Evolutionary conservation across 2,329 filamentous ascomycete species (phyloP).

Genomic region (Amesomyces nigricolor): DNA sequence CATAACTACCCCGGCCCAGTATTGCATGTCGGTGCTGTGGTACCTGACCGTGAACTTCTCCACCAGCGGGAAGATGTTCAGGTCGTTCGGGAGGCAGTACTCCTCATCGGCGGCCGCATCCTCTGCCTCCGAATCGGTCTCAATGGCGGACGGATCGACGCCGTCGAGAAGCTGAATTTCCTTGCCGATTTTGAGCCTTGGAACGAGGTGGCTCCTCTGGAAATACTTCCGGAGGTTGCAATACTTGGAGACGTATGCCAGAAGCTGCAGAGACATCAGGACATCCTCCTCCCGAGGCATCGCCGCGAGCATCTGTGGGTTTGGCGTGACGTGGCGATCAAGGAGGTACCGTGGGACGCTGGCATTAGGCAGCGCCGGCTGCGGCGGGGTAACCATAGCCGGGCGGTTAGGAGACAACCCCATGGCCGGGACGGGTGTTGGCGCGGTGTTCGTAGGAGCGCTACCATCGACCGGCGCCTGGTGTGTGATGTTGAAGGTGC

Average conservation of each 20-base stretch:
- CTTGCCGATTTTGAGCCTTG: slow-evolving; percentile 80
- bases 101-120: slow-evolving; percentile 73
- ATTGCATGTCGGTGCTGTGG: slow-evolving; percentile 96
- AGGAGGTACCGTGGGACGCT: slow-evolving; percentile 75
- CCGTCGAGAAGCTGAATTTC: slow-evolving; percentile 77
- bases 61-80: slow-evolving; percentile 96
- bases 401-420: slow-evolving; percentile 70
- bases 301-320: slow-evolving; percentile 71
- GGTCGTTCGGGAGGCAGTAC: slow-evolving; percentile 86
- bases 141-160: slow-evolving; percentile 41
- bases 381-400: slow-evolving; percentile 63
- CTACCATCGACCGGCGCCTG: slow-evolving; percentile 78
- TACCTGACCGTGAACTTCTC: slow-evolving; percentile 97
- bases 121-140: slow-evolving; percentile 35
- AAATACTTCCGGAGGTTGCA: slow-evolving; percentile 95
- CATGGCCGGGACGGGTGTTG: slow-evolving; percentile 59
- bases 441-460: slow-evolving; percentile 66
- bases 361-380: slow-evolving; percentile 64
- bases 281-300: slow-evolving; percentile 98
- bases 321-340: slow-evolving; percentile 64
- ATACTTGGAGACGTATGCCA: slow-evolving; percentile 98
- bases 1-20: slow-evolving; percentile 99
- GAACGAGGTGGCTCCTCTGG: slow-evolving; percentile 89
- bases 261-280: slow-evolving; percentile 91
- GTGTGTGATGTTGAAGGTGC: slow-evolving; percentile 92